phyloP scores from a whole-genome alignment of 768 basidiomycete species.

The Mycena maculata region DNA sequence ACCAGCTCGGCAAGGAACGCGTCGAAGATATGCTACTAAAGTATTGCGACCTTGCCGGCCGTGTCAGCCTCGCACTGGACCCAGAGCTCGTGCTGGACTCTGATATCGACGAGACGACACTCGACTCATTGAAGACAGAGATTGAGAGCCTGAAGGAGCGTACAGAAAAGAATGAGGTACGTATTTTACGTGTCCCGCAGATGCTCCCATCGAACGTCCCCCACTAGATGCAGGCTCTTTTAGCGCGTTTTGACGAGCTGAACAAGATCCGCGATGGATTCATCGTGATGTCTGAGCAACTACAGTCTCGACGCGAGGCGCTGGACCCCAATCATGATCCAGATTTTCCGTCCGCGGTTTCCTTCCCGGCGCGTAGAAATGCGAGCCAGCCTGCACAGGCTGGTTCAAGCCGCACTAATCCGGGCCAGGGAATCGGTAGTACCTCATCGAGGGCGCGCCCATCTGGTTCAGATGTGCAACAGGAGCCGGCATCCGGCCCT shows the following conservation, averaged over 20 bases:
- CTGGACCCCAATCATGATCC: constrained; percentile 10
- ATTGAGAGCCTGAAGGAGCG: background rate
- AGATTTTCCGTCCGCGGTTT: constrained; percentile 4
- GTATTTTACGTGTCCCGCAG: background rate
- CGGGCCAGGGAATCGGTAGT: background rate
- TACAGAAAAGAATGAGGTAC: background rate
- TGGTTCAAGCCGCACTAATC: background rate
- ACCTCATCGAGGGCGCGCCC: background rate
- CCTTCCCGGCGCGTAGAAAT: background rate
- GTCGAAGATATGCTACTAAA: background rate
- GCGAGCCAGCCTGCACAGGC: background rate
- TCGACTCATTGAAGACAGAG: constrained; percentile 3
- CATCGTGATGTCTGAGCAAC: background rate
- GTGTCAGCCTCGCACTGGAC: constrained; percentile 17
- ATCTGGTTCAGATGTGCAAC: background rate
- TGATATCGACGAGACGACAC: background rate
- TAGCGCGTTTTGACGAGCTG: background rate
- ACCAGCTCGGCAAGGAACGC: background rate
- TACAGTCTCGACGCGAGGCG: background rate
- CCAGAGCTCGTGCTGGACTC: background rate
- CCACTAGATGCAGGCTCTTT: background rate
- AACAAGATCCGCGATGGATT: background rate
- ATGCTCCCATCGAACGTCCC: background rate
- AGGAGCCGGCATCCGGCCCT: constrained; percentile 22
- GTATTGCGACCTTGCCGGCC: background rate